Base-by-base conservation (phyloP, 176 grass and related monocot species). In the Rhynchospora breviuscula region DNA sequence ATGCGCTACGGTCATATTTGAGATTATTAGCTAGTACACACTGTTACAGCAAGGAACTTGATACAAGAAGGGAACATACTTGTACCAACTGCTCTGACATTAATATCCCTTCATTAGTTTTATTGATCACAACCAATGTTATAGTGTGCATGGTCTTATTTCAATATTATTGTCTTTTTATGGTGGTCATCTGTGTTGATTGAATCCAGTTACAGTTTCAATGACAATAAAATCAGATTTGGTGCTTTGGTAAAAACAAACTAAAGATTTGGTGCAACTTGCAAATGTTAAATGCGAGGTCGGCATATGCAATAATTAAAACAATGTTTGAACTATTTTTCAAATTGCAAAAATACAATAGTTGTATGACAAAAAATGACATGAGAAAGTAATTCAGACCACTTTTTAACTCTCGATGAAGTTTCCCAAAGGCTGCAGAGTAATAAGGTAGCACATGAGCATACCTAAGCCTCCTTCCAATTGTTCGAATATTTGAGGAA, bases 401-500 rank as follows among this genome's bases (percentile, higher is more conserved):
- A 10, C 25, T 66, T 57, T 33, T 66, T 13, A 33, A 26, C 22
- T 31, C 3, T 11, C 26, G 26, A 29, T 29, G 26, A 66, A 66
- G 13, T 40, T 29, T 40, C 25, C 29, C 64, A 29, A 12, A 13
- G 64, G 40, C 10, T 35, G 64, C 29, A 67, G 64, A 67, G 3
- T 1, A 79, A 57, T 65, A 29, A 25, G 62, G 33, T 47, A 10
- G 43, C 43, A 71, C 17, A 71, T 21, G 4, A 3, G 18, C 40
- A 75, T 75, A 75, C 81, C 89, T 87, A 90, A 6, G 47, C 88
- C 52, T 80, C 75, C 79, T 88, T 98, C 90, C 82, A 94, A 78
- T 64, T 91, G 89, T 98, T 98, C 45, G 85, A 71, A 85, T 98
- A 94, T 68, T 88, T 87, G 73, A 98, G 92, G 87, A 93, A 94